Evolutionary conservation across 495 filamentous ascomycete species (phyloP).

Genomic region (Penicillium angulare): DNA sequence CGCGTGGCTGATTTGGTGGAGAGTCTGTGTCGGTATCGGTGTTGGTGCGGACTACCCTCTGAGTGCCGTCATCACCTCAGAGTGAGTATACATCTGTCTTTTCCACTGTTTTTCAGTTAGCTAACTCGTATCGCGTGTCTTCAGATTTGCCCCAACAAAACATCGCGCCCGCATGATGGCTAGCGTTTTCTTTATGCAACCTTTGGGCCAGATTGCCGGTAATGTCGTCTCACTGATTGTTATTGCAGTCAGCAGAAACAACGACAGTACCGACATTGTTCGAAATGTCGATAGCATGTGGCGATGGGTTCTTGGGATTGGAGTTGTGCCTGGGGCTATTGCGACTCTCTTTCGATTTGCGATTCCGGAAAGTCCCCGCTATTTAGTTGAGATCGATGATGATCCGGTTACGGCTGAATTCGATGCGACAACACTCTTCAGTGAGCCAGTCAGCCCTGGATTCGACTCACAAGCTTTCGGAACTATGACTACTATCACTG

Average conservation of each 20-base stretch:
- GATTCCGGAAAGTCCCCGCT: conserved; percentile 63
- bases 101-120: conserved; percentile 2
- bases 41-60: conserved; percentile 58
- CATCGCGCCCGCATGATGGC: conserved; percentile 63
- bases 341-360: conserved; percentile 57
- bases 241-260: conserved; percentile 34
- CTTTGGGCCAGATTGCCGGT: conserved; percentile 61
- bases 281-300: conserved; percentile 51
- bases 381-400: conserved; percentile 51
- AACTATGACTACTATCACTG: conserved; percentile 1
- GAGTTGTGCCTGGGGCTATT: conserved; percentile 58
- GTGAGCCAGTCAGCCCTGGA: conserved; percentile 18
- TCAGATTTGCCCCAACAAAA: conserved; percentile 58
- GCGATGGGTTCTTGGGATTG: conserved; percentile 60
- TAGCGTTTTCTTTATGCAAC: conserved; percentile 65
- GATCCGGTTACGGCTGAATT: conserved; percentile 47
- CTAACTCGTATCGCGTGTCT: no score
- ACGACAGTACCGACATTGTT: conserved; percentile 29
- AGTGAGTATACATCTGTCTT: conserved; percentile 33
- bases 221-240: conserved; percentile 51
- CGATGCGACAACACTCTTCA: conserved; percentile 43
- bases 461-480: conserved; percentile 14
- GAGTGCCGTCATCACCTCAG: conserved; percentile 60
- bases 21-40: conserved; percentile 55
- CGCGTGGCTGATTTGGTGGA: conserved; percentile 58